phyloP scores from a whole-genome alignment of 345 rosid genomes.

The Hypericum perforatum region DNA sequence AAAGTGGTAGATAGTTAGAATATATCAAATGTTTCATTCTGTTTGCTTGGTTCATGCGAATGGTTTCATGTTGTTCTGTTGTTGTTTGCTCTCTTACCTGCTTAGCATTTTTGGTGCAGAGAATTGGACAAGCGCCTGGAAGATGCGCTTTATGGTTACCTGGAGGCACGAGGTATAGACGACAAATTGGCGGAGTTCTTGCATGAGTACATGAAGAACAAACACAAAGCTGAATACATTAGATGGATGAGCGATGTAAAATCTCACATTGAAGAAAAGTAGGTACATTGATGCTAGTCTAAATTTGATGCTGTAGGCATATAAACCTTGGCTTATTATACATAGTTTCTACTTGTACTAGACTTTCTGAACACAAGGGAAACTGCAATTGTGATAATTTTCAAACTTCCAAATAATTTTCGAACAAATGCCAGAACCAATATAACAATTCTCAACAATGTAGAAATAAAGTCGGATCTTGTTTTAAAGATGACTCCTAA shows the following conservation, averaged over 20 bases:
- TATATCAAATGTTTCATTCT: too few species aligned
- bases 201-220: conserved; percentile 68
- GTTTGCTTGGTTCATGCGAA: neutral
- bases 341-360: too few species aligned
- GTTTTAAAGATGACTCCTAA: too few species aligned
- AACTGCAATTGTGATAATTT: too few species aligned
- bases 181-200: conserved; percentile 66
- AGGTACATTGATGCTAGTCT: conserved; percentile 2
- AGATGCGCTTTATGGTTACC: conserved; percentile 47
- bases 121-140: conserved; percentile 77
- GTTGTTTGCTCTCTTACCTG: neutral
- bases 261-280: conserved; percentile 50
- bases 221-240: conserved; percentile 51
- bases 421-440: too few species aligned
- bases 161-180: conserved; percentile 60
- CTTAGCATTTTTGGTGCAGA: conserved; percentile 33
- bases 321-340: too few species aligned
- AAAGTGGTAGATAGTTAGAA: too few species aligned
- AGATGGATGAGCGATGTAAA: conserved; percentile 68
- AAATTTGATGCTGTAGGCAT: too few species aligned
- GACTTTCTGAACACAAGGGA: too few species aligned
- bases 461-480: too few species aligned
- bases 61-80: neutral
- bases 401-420: too few species aligned
- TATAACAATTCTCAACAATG: too few species aligned